Percentiles rank a stretch among this genome's conserved stretches.
These are phyloP conservation scores for Globisporangium barbulae DNA, from an alignment of 352 stramenopile species.

Conservation along the genomic window DNA sequence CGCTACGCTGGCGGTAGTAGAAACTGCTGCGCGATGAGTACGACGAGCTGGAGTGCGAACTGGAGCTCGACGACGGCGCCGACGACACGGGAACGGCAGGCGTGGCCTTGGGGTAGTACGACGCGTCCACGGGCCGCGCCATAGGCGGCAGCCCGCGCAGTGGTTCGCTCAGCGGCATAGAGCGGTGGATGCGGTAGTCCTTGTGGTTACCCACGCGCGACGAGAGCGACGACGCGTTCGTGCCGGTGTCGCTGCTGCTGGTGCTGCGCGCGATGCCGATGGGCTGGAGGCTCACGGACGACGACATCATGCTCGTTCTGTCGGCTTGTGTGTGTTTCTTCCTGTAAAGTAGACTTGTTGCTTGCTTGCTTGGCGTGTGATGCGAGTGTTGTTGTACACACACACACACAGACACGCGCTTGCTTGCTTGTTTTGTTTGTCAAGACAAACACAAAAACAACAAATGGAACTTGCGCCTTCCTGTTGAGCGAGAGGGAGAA, in stretches of 20 bases:
- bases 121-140: slow-evolving; percentile 17
- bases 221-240: slow-evolving; percentile 7
- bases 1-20: slow-evolving; percentile 22
- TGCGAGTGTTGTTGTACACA: not conserved
- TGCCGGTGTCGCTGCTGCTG: slow-evolving; percentile 1
- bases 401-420: not conserved
- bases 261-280: slow-evolving; percentile 13
- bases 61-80: slow-evolving; percentile 8
- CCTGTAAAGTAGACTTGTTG: slow-evolving; percentile 1
- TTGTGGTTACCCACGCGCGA: slow-evolving; percentile 19
- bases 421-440: slow-evolving; percentile 6
- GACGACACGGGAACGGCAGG: not conserved
- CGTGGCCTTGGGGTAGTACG: slow-evolving; percentile 15
- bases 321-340: slow-evolving; percentile 1
- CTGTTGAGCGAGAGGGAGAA: slow-evolving; percentile 10
- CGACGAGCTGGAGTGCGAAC: not conserved
- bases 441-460: slow-evolving; percentile 1
- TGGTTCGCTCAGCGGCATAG: slow-evolving; percentile 17
- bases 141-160: slow-evolving; percentile 16
- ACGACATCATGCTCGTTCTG: slow-evolving; percentile 2
- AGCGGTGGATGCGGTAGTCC: slow-evolving; percentile 20
- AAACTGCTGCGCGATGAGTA: slow-evolving; percentile 7
- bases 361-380: not conserved
- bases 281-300: slow-evolving; percentile 9
- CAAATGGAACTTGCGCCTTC: slow-evolving; percentile 12